Evolutionary conservation across 2,329 filamentous ascomycete species (phyloP), one percentile per base, ranked within the genome.

Genomic region (Cladosporium halotolerans): DNA sequence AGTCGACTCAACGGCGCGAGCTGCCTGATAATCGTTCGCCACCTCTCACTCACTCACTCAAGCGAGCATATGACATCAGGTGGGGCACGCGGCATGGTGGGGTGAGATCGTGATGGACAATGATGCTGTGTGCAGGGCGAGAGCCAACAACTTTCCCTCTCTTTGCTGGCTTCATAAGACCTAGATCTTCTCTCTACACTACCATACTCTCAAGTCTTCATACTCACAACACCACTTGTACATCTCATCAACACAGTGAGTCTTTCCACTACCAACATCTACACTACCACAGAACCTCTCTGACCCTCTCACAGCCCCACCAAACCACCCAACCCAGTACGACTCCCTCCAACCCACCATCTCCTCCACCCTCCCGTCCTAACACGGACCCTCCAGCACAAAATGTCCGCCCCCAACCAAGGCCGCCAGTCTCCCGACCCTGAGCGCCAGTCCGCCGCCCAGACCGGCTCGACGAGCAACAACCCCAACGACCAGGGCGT

Each of bases 371-470:
- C 42, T 31, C 31, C 32, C 40, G 34, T 41, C 16, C 3, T 9
- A 28, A n/a, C 33, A 9, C 10, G 14, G 4, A 42, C 23, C 19
- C n/a, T 11, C 28, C 40, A 13, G 34, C 28, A 11, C 19, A 18
- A 13, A 32, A 89, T 89, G 86, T 84, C 86, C 63, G 77, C 79
- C 53, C 79, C 74, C 60, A 73, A 76, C 66, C 72, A 80, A 71
- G 86, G 88, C 69, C 84, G 84, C 66, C 80, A 95, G 73, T 95
- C 89, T 32, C 90, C 89, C 57, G 74, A 83, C 49, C 87, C 88
- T 28, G 83, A 88, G 73, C 67, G 70, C 60, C 87, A 89, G 72
- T 73, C 77, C 36, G 84, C 80, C 55, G 71, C 75, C 52, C 88
- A 93, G 73, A 73, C 77, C 36, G 84, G 80, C 56, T 71, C 75